Conservation (phyloP, 345 rosid genomes). For the Pugionium dolabratum region DNA sequence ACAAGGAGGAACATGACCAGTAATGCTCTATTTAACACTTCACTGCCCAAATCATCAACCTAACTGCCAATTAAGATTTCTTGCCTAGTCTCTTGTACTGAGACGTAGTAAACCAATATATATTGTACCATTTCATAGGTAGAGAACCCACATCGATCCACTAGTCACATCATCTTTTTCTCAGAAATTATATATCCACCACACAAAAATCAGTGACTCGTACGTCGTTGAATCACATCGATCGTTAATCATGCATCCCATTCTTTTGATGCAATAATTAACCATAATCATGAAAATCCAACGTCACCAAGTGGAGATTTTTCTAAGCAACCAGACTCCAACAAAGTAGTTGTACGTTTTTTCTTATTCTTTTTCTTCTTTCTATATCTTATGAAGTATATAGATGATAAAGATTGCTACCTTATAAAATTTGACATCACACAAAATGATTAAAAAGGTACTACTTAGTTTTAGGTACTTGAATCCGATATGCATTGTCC, state of each 20-base stretch:
- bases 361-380: background rate
- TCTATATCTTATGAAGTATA: background rate
- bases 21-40: background rate
- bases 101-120: background rate
- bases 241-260: background rate
- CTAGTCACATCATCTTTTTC: slow-evolving; percentile 12
- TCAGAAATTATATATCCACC: background rate
- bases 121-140: background rate
- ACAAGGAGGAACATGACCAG: background rate
- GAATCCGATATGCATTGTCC: slow-evolving; percentile 12
- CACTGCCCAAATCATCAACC: background rate
- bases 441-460: slow-evolving; percentile 15
- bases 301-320: background rate
- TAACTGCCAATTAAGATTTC: slow-evolving; percentile 11
- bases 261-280: background rate
- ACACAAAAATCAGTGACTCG: background rate
- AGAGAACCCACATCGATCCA: slow-evolving; percentile 7
- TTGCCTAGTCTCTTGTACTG: slow-evolving; percentile 3
- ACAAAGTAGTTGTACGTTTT: background rate
- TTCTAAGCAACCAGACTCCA: background rate
- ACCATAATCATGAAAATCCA: slow-evolving; percentile 5
- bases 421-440: slow-evolving; percentile 10
- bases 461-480: background rate
- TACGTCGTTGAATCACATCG: background rate
- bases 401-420: background rate